phyloP scores from a whole-genome alignment of 208 protist species.

The Leishmania aethiopica region DNA sequence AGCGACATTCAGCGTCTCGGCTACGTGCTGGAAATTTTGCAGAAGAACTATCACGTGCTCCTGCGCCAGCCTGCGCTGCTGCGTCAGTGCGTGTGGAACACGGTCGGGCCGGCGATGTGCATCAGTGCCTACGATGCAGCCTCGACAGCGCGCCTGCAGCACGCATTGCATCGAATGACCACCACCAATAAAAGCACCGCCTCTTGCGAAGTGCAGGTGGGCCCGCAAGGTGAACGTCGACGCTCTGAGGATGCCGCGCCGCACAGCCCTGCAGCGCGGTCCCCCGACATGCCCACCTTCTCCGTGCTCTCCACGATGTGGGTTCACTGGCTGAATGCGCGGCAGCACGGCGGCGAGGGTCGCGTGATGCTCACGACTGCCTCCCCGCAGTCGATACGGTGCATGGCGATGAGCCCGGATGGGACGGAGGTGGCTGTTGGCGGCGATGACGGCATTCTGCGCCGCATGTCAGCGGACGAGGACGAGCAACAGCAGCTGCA shows the following conservation, averaged over 20 bases:
- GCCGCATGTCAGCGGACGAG: conserved; percentile 36
- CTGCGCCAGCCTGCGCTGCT: conserved; percentile 53
- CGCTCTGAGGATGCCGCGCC: background rate
- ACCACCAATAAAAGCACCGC: background rate
- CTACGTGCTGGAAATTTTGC: conserved; percentile 57
- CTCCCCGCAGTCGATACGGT: conserved; percentile 45
- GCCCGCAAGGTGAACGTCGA: background rate
- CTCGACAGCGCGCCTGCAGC: conserved; percentile 13
- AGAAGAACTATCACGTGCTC: conserved; percentile 66
- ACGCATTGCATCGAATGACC: background rate
- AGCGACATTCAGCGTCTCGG: conserved; percentile 30
- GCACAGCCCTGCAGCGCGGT: background rate
- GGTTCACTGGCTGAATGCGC: conserved; percentile 71
- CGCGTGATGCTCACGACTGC: conserved; percentile 41
- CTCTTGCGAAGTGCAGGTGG: background rate
- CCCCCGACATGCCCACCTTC: background rate
- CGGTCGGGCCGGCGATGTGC: conserved; percentile 18
- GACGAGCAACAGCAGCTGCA: conserved; percentile 30
- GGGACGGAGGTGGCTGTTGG: conserved; percentile 62
- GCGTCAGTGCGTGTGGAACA: conserved; percentile 73
- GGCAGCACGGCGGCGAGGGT: conserved; percentile 57
- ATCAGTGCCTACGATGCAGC: conserved; percentile 45
- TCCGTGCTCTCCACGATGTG: conserved; percentile 27
- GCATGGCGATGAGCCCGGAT: conserved; percentile 53
- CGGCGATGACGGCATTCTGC: conserved; percentile 54